phyloP scores from a whole-genome alignment of 169 alveolate species.

The Theileria orientalis region DNA sequence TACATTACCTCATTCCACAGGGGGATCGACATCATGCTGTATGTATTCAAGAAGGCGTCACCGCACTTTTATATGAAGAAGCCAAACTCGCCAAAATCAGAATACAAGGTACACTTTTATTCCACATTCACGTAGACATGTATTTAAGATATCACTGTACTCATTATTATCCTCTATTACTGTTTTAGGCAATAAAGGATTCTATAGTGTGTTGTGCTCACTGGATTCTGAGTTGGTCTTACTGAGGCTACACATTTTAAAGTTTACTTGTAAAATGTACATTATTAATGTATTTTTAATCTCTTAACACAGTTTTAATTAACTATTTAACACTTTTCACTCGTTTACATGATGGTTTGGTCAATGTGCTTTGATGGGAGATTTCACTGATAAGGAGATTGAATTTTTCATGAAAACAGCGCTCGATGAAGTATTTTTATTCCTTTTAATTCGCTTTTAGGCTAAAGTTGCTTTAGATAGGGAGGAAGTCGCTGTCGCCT shows the following conservation, averaged over 20 bases:
- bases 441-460: constrained; percentile 12
- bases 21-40: constrained; percentile 38
- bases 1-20: constrained; percentile 38
- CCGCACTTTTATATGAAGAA: constrained; percentile 60
- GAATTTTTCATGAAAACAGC: constrained; percentile 46
- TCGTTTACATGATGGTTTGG: neutral
- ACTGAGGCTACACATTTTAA: neutral
- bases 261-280: neutral
- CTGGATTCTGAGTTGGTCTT: constrained; percentile 54
- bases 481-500: constrained; percentile 70
- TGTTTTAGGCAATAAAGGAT: constrained; percentile 21
- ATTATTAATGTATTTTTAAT: neutral
- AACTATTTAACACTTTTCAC: neutral
- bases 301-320: neutral
- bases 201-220: constrained; percentile 57
- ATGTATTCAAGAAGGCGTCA: constrained; percentile 37
- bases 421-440: constrained; percentile 32
- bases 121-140: neutral
- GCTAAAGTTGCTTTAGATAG: constrained; percentile 51
- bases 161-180: neutral
- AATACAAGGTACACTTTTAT: neutral
- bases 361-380: neutral
- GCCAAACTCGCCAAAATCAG: constrained; percentile 37
- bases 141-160: neutral
- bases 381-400: constrained; percentile 35